phyloP scores from a whole-genome alignment of 768 basidiomycete genomes.

The Leccinum boreale region DNA sequence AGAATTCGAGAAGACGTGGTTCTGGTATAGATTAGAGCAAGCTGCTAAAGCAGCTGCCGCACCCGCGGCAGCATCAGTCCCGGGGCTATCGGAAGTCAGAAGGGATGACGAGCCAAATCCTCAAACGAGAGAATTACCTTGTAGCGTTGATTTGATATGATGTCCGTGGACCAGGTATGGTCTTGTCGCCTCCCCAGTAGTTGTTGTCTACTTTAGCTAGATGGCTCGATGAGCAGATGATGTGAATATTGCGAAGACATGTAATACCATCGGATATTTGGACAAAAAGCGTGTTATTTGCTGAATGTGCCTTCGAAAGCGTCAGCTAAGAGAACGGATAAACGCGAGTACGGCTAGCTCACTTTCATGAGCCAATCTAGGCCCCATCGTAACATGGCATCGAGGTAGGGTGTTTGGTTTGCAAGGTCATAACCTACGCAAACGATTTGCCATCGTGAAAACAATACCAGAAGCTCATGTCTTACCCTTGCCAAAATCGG shows the following conservation, averaged over 20 bases:
- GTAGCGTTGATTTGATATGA: constrained; percentile 78
- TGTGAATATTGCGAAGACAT: not conserved
- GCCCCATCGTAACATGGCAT: constrained; percentile 87
- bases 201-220: constrained; percentile 61
- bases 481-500: constrained; percentile 75
- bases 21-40: constrained; percentile 78
- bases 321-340: not conserved
- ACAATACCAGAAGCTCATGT: not conserved
- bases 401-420: constrained; percentile 89
- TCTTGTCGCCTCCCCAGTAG: constrained; percentile 88
- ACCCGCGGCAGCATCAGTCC: constrained; percentile 85
- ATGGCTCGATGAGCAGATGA: constrained; percentile 1
- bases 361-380: constrained; percentile 92
- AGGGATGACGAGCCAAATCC: not conserved
- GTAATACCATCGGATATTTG: constrained; percentile 65
- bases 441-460: not conserved
- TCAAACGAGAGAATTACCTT: constrained; percentile 27
- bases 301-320: constrained; percentile 68
- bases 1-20: constrained; percentile 49
- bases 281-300: constrained; percentile 68
- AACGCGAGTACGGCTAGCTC: constrained; percentile 8
- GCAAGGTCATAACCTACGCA: constrained; percentile 71
- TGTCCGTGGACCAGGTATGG: constrained; percentile 71
- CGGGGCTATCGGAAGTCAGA: constrained; percentile 46
- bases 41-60: constrained; percentile 86